phyloP scores from a whole-genome alignment of 1,139 yeast species.

The Kluyveromyces sp. region DNA sequence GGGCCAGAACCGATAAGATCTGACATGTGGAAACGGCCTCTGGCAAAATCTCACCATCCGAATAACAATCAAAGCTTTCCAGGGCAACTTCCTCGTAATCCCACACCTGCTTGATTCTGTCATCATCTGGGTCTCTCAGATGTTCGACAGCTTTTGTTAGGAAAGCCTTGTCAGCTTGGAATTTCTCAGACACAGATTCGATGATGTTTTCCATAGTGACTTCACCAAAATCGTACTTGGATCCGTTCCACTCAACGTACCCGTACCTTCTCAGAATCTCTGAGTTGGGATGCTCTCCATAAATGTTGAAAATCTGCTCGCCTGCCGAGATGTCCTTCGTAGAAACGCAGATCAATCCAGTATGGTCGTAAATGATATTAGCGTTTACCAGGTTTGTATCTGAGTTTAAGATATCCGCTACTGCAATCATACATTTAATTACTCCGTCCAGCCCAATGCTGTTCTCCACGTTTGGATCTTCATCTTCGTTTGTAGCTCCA shows the following conservation, averaged over 20 bases:
- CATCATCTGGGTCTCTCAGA: conserved; percentile 24
- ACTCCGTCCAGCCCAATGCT: conserved; percentile 40
- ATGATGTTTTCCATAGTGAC: conserved; percentile 42
- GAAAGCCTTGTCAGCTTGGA: conserved; percentile 26
- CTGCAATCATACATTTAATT: conserved; percentile 82
- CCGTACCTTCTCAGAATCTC: conserved; percentile 88
- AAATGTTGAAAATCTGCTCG: conserved; percentile 77
- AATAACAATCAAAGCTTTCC: conserved; percentile 57
- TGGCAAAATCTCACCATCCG: conserved; percentile 48
- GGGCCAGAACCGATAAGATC: conserved; percentile 28
- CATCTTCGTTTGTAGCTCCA: conserved; percentile 21
- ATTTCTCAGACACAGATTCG: conserved; percentile 18
- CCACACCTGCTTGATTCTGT: conserved; percentile 34
- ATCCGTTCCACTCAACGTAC: conserved; percentile 71
- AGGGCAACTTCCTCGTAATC: conserved; percentile 46
- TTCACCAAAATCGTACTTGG: conserved; percentile 79
- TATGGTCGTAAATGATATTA: conserved; percentile 45
- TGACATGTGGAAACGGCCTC: conserved; percentile 52
- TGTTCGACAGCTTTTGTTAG: conserved; percentile 25
- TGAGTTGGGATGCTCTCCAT: conserved; percentile 85
- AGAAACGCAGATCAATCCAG: conserved; percentile 59
- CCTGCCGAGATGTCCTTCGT: conserved; percentile 54
- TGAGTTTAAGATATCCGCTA: conserved; percentile 86
- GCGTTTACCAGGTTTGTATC: conserved; percentile 79
- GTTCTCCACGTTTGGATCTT: conserved; percentile 33